Evolutionary conservation across 257 asterid genomes (phyloP).

Genomic region (Solanum okadae): DNA sequence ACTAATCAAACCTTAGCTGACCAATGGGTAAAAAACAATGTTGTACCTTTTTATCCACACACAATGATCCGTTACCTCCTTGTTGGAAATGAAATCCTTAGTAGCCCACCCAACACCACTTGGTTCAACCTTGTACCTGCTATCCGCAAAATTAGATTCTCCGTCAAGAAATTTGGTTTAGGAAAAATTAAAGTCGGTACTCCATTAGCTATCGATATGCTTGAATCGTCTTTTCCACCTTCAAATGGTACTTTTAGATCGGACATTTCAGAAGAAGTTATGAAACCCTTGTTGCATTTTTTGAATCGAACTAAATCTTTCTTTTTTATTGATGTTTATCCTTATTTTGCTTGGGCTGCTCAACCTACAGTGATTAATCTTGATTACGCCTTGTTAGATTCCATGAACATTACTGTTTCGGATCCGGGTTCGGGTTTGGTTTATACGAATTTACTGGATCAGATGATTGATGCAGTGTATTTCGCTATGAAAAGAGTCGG

Average conservation of each 20-base stretch:
- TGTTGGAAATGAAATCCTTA: slow-evolving; percentile 80
- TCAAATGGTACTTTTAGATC: slow-evolving; percentile 69
- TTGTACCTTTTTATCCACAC: slow-evolving; percentile 54
- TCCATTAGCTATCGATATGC: slow-evolving; percentile 67
- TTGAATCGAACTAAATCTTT: slow-evolving; percentile 63
- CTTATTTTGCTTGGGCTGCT: slow-evolving; percentile 70
- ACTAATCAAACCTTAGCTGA: slow-evolving; percentile 57
- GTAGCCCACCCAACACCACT: slow-evolving; percentile 60
- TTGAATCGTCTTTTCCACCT: slow-evolving; percentile 80
- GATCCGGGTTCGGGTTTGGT: slow-evolving; percentile 63
- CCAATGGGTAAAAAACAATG: slow-evolving; percentile 60
- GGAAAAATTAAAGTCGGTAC: slow-evolving; percentile 66
- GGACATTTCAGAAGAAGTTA: slow-evolving; percentile 37
- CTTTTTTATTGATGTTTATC: slow-evolving; percentile 72
- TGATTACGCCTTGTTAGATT: slow-evolving; percentile 56
- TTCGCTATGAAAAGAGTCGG: slow-evolving; percentile 71
- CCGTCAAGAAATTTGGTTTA: slow-evolving; percentile 49
- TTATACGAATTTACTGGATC: slow-evolving; percentile 67
- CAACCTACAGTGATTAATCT: slow-evolving; percentile 48
- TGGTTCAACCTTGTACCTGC: slow-evolving; percentile 90
- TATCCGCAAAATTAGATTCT: slow-evolving; percentile 50
- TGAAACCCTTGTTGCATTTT: slow-evolving; percentile 54
- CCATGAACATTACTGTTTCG: slow-evolving; percentile 38
- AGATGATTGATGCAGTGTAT: slow-evolving; percentile 59
- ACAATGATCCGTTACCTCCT: slow-evolving; percentile 83